Evolutionary conservation across 495 filamentous ascomycete species (phyloP).

Genomic region (Bacidia rubella): DNA sequence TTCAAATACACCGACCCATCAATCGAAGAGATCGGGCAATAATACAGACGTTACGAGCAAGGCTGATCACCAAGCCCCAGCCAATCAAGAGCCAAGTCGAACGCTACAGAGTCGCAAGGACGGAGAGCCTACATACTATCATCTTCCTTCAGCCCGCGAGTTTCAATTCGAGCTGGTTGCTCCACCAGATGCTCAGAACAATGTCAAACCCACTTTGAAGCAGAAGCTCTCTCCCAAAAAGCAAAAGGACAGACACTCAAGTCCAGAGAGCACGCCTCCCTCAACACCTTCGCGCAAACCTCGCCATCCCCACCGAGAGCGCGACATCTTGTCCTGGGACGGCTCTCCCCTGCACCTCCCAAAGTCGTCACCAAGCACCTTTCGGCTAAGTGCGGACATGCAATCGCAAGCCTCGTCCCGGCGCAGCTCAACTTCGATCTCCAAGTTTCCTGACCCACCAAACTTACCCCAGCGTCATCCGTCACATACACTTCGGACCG

Average conservation of each 20-base stretch:
- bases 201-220: too few relatives aligned
- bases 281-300: not conserved
- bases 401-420: not conserved
- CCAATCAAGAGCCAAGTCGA: not conserved
- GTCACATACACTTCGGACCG: not conserved
- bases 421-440: not conserved
- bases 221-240: too few relatives aligned
- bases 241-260: not conserved
- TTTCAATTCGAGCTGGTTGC: not conserved
- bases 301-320: not conserved
- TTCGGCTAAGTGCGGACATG: not conserved
- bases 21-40: not conserved
- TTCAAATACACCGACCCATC: not conserved
- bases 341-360: not conserved
- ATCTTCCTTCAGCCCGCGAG: not conserved
- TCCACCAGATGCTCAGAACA: not conserved
- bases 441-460: not conserved
- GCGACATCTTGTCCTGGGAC: not conserved
- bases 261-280: not conserved
- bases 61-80: not conserved
- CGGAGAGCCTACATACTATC: not conserved
- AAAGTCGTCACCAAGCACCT: not conserved
- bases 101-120: not conserved
- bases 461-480: not conserved
- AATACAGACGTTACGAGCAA: not conserved